A percentile compares a stretch with the other conserved stretches of the same genome.
phyloP scores from a whole-genome alignment of 441 rosid genomes.

The Mallotus japonicus region DNA sequence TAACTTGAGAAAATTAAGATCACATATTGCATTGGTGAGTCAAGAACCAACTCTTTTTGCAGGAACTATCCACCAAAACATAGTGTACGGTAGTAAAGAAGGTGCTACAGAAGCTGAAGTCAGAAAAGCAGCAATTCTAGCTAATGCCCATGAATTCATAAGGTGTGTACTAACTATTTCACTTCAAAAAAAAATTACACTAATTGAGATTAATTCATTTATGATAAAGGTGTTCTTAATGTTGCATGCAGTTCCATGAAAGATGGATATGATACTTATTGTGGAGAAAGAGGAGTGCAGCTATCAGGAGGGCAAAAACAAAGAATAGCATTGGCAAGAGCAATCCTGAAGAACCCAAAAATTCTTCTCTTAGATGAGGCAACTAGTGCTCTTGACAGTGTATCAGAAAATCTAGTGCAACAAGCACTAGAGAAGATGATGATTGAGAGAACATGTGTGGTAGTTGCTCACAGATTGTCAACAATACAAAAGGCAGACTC shows the following conservation, averaged over 20 bases:
- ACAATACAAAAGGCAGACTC: conserved; percentile 40
- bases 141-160: conserved; percentile 52
- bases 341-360: conserved; percentile 38
- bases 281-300: conserved; percentile 50
- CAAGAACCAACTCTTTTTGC: conserved; percentile 53
- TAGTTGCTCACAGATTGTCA: conserved; percentile 47
- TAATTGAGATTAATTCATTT: background rate
- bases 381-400: conserved; percentile 47
- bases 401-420: conserved; percentile 45
- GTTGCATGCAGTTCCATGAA: conserved; percentile 41
- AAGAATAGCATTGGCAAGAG: conserved; percentile 45
- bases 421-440: conserved; percentile 51
- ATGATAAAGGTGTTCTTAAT: background rate
- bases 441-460: conserved; percentile 43
- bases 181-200: background rate
- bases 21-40: conserved; percentile 44
- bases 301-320: conserved; percentile 58
- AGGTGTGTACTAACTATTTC: conserved; percentile 22
- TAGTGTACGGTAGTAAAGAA: conserved; percentile 39
- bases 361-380: conserved; percentile 45
- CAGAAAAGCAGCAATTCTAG: conserved; percentile 40
- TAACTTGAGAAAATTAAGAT: conserved; percentile 41
- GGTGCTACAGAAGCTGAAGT: conserved; percentile 41
- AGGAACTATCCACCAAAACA: conserved; percentile 41
- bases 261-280: conserved; percentile 43